phyloP scores from a whole-genome alignment of 2,329 filamentous ascomycete genomes.

The Fulvia fulva region DNA sequence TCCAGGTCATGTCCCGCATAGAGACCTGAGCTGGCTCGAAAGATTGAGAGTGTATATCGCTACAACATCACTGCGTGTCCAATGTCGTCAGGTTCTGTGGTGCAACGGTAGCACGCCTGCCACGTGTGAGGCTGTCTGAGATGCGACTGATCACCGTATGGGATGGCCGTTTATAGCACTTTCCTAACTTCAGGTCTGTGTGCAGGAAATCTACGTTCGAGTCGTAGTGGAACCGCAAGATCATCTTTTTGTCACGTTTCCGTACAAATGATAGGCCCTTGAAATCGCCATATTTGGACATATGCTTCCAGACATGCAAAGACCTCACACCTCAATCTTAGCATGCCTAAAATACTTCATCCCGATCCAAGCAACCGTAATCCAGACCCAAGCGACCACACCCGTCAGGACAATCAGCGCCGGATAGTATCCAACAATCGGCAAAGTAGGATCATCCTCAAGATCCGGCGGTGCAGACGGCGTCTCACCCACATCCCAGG shows the following conservation, averaged over 20 bases:
- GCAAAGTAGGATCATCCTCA: conserved; percentile 89
- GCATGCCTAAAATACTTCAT: conserved; percentile 99
- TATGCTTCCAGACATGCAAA: neutral
- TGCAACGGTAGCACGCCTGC: neutral
- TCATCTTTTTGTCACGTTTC: neutral
- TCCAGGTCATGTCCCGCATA: no score
- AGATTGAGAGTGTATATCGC: no score
- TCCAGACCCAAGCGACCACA: conserved; percentile 99
- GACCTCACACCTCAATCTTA: conserved; percentile 63
- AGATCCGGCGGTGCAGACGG: conserved; percentile 93
- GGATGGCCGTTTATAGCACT: neutral
- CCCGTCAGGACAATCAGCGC: conserved; percentile 87
- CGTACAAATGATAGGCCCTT: no score
- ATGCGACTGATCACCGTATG: neutral
- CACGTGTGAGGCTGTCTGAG: neutral
- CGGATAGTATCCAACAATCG: conserved; percentile 96
- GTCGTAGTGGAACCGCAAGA: neutral
- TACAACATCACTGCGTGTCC: no score
- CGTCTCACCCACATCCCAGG: conserved; percentile 96
- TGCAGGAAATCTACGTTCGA: neutral
- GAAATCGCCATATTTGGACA: no score
- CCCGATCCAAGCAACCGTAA: conserved; percentile 92
- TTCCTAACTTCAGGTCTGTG: neutral
- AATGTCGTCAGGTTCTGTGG: no score
- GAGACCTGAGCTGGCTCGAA: no score